These are phyloP conservation scores for Pseudotulostoma volvatum DNA, from an alignment of 495 filamentous ascomycete genomes.

Conservation along the genomic window DNA sequence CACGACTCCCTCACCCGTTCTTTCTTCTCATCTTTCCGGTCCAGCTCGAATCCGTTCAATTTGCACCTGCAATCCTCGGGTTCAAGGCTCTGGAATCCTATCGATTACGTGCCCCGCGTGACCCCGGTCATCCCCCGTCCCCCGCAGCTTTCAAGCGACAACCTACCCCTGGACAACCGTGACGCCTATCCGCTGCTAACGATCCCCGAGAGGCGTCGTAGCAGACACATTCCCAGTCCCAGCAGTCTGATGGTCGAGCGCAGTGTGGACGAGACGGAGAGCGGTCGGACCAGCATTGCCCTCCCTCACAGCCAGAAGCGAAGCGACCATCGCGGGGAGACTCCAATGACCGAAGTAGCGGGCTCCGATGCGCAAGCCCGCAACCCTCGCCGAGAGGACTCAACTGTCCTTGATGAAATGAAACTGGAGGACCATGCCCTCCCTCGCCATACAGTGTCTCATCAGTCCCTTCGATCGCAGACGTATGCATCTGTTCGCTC, in stretches of 20 bases:
- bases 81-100: conserved; percentile 17
- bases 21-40: conserved; percentile 8
- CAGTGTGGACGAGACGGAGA: conserved; percentile 36
- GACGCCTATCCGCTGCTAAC: conserved; percentile 56
- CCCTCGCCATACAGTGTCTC: conserved; percentile 23
- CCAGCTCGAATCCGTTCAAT: conserved; percentile 5
- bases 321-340: conserved; percentile 26
- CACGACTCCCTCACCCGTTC: conserved; percentile 8
- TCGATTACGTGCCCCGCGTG: conserved; percentile 33
- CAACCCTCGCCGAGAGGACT: conserved; percentile 17
- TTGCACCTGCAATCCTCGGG: too few relatives aligned
- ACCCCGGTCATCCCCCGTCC: conserved; percentile 20
- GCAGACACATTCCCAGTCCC: conserved; percentile 34
- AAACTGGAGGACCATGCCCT: conserved; percentile 4
- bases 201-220: conserved; percentile 48
- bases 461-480: conserved; percentile 24
- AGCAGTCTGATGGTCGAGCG: conserved; percentile 51
- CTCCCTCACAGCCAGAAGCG: conserved; percentile 41
- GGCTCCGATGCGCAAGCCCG: conserved; percentile 12
- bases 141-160: conserved; percentile 23
- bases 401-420: neutral
- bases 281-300: conserved; percentile 47
- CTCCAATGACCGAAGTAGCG: conserved; percentile 11
- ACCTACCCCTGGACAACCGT: conserved; percentile 21
- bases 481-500: conserved; percentile 3